A percentile compares a stretch with the other conserved stretches of the same genome.
Evolutionary conservation across 2,329 filamentous ascomycete genomes (phyloP).

Genomic region (Hortaea sp.): DNA sequence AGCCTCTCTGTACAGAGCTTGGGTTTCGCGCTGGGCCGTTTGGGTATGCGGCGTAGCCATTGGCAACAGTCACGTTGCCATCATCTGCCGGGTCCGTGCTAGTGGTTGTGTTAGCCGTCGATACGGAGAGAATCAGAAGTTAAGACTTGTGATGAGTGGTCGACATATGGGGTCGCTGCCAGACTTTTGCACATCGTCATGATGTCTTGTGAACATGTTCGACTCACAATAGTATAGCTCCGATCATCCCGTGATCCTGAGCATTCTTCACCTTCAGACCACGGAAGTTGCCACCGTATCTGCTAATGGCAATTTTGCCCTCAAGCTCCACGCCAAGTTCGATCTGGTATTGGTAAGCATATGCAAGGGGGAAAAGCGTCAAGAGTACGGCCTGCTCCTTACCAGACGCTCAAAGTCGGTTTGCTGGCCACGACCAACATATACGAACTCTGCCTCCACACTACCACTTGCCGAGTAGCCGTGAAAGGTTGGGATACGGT

Average conservation of each 20-base stretch:
- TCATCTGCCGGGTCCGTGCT: slow-evolving; percentile 82
- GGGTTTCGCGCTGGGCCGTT: slow-evolving; percentile 79
- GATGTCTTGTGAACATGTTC: no score
- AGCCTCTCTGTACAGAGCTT: slow-evolving; percentile 82
- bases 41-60: slow-evolving; percentile 71
- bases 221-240: slow-evolving; percentile 55
- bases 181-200: no score
- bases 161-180: no score
- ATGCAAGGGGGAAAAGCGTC: no score
- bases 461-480: slow-evolving; percentile 90
- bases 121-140: no score
- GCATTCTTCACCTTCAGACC: slow-evolving; percentile 89
- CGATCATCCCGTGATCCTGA: slow-evolving; percentile 83
- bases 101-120: no score
- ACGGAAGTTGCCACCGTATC: slow-evolving; percentile 81
- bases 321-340: slow-evolving; percentile 51
- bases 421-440: slow-evolving; percentile 83
- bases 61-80: slow-evolving; percentile 66
- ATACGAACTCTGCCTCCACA: slow-evolving; percentile 78
- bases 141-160: no score
- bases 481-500: slow-evolving; percentile 82
- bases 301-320: slow-evolving; percentile 79
- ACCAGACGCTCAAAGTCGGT: slow-evolving; percentile 74
- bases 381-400: slow-evolving; percentile 40
- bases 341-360: no score